Base-by-base conservation (phyloP, 805 yeast genomes). In the Candida xiaguanensis region DNA sequence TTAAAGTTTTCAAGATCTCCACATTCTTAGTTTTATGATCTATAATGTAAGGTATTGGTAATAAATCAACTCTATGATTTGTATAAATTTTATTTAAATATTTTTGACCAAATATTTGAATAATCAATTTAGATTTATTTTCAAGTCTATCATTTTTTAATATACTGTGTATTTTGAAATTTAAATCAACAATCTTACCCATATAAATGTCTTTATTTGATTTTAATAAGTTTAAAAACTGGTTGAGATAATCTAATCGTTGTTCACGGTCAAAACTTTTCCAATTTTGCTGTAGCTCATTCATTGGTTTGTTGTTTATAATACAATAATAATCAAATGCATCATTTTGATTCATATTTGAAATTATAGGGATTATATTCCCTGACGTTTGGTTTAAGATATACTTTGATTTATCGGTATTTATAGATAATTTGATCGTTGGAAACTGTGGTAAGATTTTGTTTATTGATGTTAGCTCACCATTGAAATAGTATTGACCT, bases 271-370 rank as follows among this genome's bases (percentile, higher is more conserved):
- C 28, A 16, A 36, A 29, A 8, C 13, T 12, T 2, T 22, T 5
- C 34, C 34, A 36, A 13, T 19, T 13, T 15, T n/a, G 11, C 22
- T 6, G 3, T 15, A 32, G 7, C 5, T 19, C 9, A 12, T 32
- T 26, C 7, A 16, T 15, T 24, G 28, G 36, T 5, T 12, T n/a
- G 5, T 16, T 22, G 14, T 29, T 29, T n/a, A 13, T 11, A 3
- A 18, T 22, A 8, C 11, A 15, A 15, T 36, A 64, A 40, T 61
- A 64, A 50, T 65, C 64, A 67, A 68, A 64, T 1, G 69, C 68
- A 39, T 64, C 58, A 17, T 56, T 56, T 41, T 52, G 47, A 11
- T 57, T 55, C 23, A 63, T 12, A 13, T 36, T 36, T 8, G 13
- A 15, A 8, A 12, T 8, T 9, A 36, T 29, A 3, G 36, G 36